Percentiles rank a stretch among this genome's conserved stretches.
Evolutionary conservation across 2,329 filamentous ascomycete species (phyloP).

Genomic region (Diplodia seriata): DNA sequence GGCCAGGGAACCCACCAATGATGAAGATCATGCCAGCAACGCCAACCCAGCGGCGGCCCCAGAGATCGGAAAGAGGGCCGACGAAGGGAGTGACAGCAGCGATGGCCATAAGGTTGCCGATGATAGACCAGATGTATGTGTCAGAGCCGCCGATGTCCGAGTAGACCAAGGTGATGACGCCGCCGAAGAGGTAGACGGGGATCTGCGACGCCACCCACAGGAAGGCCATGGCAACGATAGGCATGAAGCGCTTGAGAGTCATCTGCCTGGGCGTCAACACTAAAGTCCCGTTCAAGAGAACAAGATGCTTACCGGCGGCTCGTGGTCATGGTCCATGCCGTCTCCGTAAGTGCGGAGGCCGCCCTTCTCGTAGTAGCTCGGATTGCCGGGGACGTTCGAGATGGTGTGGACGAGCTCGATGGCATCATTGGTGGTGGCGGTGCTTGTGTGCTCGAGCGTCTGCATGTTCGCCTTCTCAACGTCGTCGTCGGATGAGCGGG

Average conservation of each 20-base stretch:
- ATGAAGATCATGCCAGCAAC: slow-evolving; percentile 39
- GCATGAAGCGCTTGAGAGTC: slow-evolving; percentile 61
- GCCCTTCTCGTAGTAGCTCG: slow-evolving; percentile 55
- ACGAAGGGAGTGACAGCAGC: slow-evolving; percentile 69
- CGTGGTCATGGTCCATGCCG: slow-evolving; percentile 56
- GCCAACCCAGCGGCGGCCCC: slow-evolving; percentile 44
- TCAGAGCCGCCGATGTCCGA: slow-evolving; percentile 65
- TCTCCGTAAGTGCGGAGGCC: slow-evolving; percentile 56
- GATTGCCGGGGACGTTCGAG: slow-evolving; percentile 44
- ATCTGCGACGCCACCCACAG: slow-evolving; percentile 68
- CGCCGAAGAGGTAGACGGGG: slow-evolving; percentile 58
- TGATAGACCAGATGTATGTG: slow-evolving; percentile 64
- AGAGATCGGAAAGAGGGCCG: slow-evolving; percentile 53
- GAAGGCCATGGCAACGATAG: slow-evolving; percentile 64
- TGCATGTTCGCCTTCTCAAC: slow-evolving; percentile 21
- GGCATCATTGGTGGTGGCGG: not conserved
- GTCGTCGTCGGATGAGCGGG: slow-evolving; percentile 22
- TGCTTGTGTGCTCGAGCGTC: slow-evolving; percentile 8
- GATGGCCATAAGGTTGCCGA: slow-evolving; percentile 62
- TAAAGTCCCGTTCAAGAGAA: no score
- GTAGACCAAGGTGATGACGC: slow-evolving; percentile 60
- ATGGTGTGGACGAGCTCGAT: slow-evolving; percentile 45
- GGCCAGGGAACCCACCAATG: not conserved
- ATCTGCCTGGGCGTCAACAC: slow-evolving; percentile 47
- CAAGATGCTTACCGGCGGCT: slow-evolving; percentile 49